Evolutionary conservation across 768 basidiomycete species (phyloP).

Genomic region (Leucogyrophana mollusca): DNA sequence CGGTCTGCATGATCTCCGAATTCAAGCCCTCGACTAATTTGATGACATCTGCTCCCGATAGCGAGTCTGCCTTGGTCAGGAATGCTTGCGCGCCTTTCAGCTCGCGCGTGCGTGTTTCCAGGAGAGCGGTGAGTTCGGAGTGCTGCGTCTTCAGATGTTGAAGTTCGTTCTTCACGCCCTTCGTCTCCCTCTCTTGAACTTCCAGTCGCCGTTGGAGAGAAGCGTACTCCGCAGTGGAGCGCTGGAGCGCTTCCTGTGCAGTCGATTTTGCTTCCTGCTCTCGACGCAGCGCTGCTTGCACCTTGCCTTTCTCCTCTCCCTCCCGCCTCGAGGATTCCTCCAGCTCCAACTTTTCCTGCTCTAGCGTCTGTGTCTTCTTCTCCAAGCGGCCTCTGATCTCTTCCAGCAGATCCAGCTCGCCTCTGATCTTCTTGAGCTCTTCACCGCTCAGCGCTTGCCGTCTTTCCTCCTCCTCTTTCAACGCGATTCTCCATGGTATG

Average conservation of each 20-base stretch:
- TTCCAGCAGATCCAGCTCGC: conserved; percentile 10
- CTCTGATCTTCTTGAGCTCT: conserved; percentile 6
- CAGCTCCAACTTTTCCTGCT: conserved; percentile 16
- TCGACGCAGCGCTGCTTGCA: conserved; percentile 16
- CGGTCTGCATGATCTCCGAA: conserved; percentile 45
- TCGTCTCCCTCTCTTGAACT: conserved; percentile 21
- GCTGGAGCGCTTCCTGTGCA: conserved; percentile 9
- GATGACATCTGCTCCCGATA: conserved; percentile 45
- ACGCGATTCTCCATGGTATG: conserved; percentile 2
- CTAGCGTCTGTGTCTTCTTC: conserved; percentile 19
- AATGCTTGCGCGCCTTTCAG: conserved; percentile 42
- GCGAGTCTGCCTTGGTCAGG: conserved; percentile 40
- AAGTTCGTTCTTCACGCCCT: conserved; percentile 24
- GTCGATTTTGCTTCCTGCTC: conserved; percentile 20
- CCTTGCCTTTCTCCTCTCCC: conserved; percentile 11
- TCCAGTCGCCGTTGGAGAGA: conserved; percentile 21
- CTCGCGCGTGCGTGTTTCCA: conserved; percentile 36
- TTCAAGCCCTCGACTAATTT: conserved; percentile 41
- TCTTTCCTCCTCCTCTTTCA: conserved; percentile 21
- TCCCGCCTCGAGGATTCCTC: conserved; percentile 11
- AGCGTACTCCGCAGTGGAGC: conserved; percentile 12
- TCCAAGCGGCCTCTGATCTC: not conserved
- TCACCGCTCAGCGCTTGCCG: conserved; percentile 11
- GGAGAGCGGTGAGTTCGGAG: conserved; percentile 27
- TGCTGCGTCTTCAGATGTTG: conserved; percentile 22